phyloP scores from a whole-genome alignment of 2,329 filamentous ascomycete species.

The Fusarium foetens region DNA sequence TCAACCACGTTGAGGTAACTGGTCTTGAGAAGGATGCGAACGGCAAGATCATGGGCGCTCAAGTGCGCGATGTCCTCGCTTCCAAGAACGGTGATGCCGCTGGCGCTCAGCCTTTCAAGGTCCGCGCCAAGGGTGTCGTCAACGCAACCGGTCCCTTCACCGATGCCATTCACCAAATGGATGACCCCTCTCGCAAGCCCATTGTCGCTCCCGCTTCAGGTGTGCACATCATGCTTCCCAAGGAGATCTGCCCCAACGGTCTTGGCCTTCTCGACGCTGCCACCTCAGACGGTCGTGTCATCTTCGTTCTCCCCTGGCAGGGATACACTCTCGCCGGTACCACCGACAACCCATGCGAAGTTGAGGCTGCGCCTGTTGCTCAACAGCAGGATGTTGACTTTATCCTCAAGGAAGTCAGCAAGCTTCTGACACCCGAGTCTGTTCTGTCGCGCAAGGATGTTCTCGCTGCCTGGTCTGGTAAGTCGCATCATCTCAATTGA shows the following conservation, averaged over 20 bases:
- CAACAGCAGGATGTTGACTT: slow-evolving; percentile 83
- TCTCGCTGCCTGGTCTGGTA: slow-evolving; percentile 83
- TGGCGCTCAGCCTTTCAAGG: slow-evolving; percentile 65
- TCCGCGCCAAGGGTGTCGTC: slow-evolving; percentile 82
- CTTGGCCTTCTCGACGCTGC: slow-evolving; percentile 89
- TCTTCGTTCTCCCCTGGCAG: slow-evolving; percentile 90
- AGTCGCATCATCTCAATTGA: slow-evolving; percentile 12
- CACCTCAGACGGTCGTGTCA: slow-evolving; percentile 80
- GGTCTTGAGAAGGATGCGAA: slow-evolving; percentile 75
- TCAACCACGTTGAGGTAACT: slow-evolving; percentile 85
- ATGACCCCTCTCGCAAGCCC: slow-evolving; percentile 73
- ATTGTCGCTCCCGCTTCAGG: slow-evolving; percentile 85
- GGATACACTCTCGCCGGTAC: slow-evolving; percentile 87
- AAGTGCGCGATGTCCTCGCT: slow-evolving; percentile 66
- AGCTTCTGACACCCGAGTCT: slow-evolving; percentile 80
- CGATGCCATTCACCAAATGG: slow-evolving; percentile 82
- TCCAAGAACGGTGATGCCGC: slow-evolving; percentile 67
- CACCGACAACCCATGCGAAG: slow-evolving; percentile 77
- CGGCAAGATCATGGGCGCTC: slow-evolving; percentile 76
- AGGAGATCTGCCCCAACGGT: slow-evolving; percentile 79
- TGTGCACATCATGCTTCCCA: slow-evolving; percentile 84
- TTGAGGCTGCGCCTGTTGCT: slow-evolving; percentile 76
- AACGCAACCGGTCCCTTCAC: slow-evolving; percentile 87
- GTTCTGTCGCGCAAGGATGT: slow-evolving; percentile 79
- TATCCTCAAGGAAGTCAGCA: slow-evolving; percentile 81